Evolutionary conservation across 2,329 filamentous ascomycete species (phyloP), one percentile per base, ranked within the genome.

Genomic region (Fusarium fujikuroi): DNA sequence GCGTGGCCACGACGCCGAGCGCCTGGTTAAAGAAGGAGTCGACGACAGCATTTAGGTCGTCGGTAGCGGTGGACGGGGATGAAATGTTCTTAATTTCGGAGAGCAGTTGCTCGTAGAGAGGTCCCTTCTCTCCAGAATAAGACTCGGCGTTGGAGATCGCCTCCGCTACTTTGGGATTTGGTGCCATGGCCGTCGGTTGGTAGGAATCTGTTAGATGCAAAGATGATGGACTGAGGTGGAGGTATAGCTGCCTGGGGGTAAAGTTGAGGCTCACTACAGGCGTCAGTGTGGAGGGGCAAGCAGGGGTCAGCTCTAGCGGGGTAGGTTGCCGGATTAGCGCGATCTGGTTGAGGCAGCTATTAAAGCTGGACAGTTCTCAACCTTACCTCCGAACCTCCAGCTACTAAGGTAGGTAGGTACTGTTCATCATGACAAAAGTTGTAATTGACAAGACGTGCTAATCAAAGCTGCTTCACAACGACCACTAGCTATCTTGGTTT

Each of bases 1-100:
- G 90, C 9, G 92, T 91, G 36, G 91, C 87, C n/a, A 96, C 92
- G 75, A 95, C 91, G 77, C 93, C 92, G 60, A 95, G 87, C 28
- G 87, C 87, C 76, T 93, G 91, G 73, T 85, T 87, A 73, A 95
- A 89, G 60, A 95, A 87, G 56, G 87, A 89, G 76, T 91, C 87
- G 61, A 91, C 85, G 75, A 93, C 91, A 77, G 89, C 89, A 68
- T 89, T 90, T 66, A 95, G 86, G 81, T 95, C 91, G 68, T 87
- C 77, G 47, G 77, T 73, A 44, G 83, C 78, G 34, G 81, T 83
- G 37, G 78, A 39, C 3, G 84, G 82, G 9, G 84, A 80, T 19
- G 85, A 85, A 57, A 84, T 72, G 23, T 75, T 78, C 72, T 83
- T 81, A 76, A 87, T 79, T 70, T 84, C 81, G 64, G 79, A 72